phyloP scores from a whole-genome alignment of 441 rosid species.

The Adansonia madagascariensis region DNA sequence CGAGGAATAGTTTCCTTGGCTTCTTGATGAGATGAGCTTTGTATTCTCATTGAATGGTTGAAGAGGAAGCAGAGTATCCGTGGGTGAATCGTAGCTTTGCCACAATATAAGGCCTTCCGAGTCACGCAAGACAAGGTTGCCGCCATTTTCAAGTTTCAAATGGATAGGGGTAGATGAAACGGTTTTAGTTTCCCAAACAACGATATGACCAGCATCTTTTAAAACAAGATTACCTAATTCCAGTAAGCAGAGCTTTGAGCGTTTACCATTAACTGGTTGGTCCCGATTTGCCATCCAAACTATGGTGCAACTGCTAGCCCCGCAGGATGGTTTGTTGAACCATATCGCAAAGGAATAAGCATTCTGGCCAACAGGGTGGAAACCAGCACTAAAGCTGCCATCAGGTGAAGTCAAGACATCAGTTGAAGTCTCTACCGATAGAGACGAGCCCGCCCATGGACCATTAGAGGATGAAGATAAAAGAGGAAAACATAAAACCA shows the following conservation, averaged over 20 bases:
- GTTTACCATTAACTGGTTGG: constrained; percentile 22
- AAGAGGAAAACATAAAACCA: background rate
- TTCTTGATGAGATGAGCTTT: constrained; percentile 24
- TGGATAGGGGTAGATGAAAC: background rate
- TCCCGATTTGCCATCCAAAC: constrained; percentile 32
- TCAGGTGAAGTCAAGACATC: constrained; percentile 17
- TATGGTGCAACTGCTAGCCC: constrained; percentile 1
- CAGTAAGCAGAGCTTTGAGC: background rate
- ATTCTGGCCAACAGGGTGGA: constrained; percentile 15
- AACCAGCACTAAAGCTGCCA: constrained; percentile 11
- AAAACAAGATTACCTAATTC: constrained; percentile 14
- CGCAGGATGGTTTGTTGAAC: constrained; percentile 13
- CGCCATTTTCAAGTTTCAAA: constrained; percentile 20
- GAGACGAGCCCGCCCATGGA: background rate
- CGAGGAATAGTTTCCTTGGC: constrained; percentile 21
- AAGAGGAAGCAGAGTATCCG: constrained; percentile 32
- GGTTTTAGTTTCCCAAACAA: constrained; percentile 17
- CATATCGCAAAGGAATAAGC: constrained; percentile 20
- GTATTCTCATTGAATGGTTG: constrained; percentile 21
- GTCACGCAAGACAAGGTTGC: constrained; percentile 29
- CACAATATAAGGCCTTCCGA: background rate
- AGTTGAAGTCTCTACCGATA: background rate
- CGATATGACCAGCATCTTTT: background rate
- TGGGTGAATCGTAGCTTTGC: constrained; percentile 34
- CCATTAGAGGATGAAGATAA: background rate